Base-by-base conservation (phyloP, 192 early-diverging fungal genomes). In the Podila clonocystis region DNA sequence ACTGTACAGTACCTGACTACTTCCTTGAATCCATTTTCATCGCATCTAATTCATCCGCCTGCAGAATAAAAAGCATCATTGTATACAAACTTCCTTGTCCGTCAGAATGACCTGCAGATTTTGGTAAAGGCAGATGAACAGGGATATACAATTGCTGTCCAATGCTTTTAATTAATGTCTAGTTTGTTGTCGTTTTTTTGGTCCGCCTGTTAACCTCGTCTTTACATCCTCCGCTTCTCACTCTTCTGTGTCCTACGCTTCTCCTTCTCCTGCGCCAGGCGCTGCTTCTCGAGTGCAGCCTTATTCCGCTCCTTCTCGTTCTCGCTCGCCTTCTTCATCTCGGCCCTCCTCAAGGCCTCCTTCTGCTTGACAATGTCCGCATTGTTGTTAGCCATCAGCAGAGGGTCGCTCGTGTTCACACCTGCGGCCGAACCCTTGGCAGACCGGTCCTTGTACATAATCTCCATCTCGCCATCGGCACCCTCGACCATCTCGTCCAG, bases 401-500 rank as follows among this genome's bases (percentile, higher is more conserved):
- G 68, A 12, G 67, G 76, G 52, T 83, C 83, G 28, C 61, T 45
- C 9, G 72, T 20, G 20, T 38, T 75, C 52, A 50, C 41, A 0
- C 29, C 41, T 31, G 9, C 49, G 22, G 58, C 48, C 9, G 60
- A 58, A 48, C 58, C 49, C 50, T 67, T 68, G 4, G 59, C 67
- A 30, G 62, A 82, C 12, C 80, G 68, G 45, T 85, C 87, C 61
- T 84, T 88, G 62, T 91, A 91, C n/a, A 90, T 68, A 50, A 92
- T 87, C 65, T 91, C 91, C 24, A 79, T 82, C 70, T 91, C 91
- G 2, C 91, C 91, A 58, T 92, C 73, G 2, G 31, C 90, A 24
- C 71, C 78, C 72, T 92, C 90, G 5, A 87, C 82, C 60, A 83
- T 74, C 26, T 90, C 90, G 33, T 91, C 89, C 6, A 85, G 69